Conservation (phyloP, 441 rosid species). For the Cnidoscolus chayamansa region DNA sequence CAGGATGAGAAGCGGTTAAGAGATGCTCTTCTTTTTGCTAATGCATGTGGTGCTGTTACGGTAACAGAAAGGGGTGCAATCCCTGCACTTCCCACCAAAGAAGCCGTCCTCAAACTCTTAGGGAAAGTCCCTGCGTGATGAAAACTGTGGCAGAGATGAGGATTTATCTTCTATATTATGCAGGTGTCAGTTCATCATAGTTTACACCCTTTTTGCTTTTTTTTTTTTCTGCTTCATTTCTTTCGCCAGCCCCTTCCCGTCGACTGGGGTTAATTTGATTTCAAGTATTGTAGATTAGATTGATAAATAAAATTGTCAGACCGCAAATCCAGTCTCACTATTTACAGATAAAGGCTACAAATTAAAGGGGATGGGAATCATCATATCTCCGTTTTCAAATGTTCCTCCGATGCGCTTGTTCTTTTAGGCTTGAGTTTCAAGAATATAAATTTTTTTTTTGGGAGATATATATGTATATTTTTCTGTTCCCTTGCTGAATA, state of each 20-base stretch:
- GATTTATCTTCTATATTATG: conserved; percentile 14
- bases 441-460: too few relatives aligned
- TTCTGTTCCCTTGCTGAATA: too few relatives aligned
- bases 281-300: conserved; percentile 15
- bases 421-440: background rate
- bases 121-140: conserved; percentile 21
- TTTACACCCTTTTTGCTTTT: background rate
- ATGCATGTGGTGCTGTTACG: conserved; percentile 80
- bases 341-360: background rate
- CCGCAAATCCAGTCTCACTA: too few relatives aligned
- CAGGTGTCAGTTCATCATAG: background rate
- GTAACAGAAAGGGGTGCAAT: conserved; percentile 92
- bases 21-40: conserved; percentile 74
- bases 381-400: background rate
- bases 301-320: background rate
- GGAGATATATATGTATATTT: too few relatives aligned
- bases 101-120: conserved; percentile 52
- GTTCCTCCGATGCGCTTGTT: background rate
- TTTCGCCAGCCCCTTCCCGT: background rate
- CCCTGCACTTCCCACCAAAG: conserved; percentile 77
- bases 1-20: conserved; percentile 83
- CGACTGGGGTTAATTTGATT: background rate
- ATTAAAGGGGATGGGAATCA: background rate
- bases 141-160: background rate
- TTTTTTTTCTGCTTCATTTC: background rate